These are phyloP conservation scores for Aspergillus vadensis DNA, from an alignment of 2,329 filamentous ascomycete genomes.

Conservation along the genomic window DNA sequence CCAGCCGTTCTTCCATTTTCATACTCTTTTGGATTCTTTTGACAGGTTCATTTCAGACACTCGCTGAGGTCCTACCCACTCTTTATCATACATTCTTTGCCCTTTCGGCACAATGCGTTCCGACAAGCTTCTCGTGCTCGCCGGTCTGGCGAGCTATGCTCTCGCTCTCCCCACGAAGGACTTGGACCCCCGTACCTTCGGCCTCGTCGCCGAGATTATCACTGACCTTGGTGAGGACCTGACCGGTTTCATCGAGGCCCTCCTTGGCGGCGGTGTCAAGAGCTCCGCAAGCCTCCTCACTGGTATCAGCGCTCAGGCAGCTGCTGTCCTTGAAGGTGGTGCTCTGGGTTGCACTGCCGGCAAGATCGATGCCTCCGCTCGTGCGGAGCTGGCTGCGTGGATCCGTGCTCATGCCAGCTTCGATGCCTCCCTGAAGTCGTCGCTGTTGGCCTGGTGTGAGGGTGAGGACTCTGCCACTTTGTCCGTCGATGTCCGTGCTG, in stretches of 20 bases:
- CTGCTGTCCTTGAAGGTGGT: slow-evolving; percentile 40
- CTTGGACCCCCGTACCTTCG: slow-evolving; percentile 32
- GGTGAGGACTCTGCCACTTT: slow-evolving; percentile 29
- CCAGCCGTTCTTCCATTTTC: slow-evolving; percentile 21
- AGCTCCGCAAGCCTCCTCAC: slow-evolving; percentile 25
- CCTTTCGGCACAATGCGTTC: slow-evolving; percentile 26
- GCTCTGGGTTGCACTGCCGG: slow-evolving; percentile 37
- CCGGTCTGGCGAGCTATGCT: slow-evolving; percentile 35
- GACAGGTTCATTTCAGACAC: slow-evolving; percentile 12
- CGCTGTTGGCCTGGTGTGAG: slow-evolving; percentile 36
- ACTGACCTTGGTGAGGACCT: slow-evolving; percentile 26
- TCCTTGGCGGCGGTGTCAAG: slow-evolving; percentile 27
- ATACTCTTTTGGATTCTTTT: slow-evolving; percentile 16
- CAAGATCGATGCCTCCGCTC: slow-evolving; percentile 30
- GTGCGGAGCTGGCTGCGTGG: slow-evolving; percentile 34
- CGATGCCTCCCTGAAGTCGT: slow-evolving; percentile 30
- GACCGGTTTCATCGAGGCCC: slow-evolving; percentile 22
- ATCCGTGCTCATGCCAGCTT: slow-evolving; percentile 26
- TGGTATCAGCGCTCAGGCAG: slow-evolving; percentile 36
- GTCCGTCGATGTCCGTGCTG: slow-evolving; percentile 32
- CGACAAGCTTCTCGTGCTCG: slow-evolving; percentile 34
- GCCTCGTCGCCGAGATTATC: slow-evolving; percentile 21
- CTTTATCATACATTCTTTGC: slow-evolving; percentile 24
- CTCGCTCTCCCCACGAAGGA: slow-evolving; percentile 36
- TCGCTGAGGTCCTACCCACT: slow-evolving; percentile 14